These are phyloP conservation scores for Globisporangium echinulatum DNA, from an alignment of 352 stramenopile species.

Conservation along the genomic window DNA sequence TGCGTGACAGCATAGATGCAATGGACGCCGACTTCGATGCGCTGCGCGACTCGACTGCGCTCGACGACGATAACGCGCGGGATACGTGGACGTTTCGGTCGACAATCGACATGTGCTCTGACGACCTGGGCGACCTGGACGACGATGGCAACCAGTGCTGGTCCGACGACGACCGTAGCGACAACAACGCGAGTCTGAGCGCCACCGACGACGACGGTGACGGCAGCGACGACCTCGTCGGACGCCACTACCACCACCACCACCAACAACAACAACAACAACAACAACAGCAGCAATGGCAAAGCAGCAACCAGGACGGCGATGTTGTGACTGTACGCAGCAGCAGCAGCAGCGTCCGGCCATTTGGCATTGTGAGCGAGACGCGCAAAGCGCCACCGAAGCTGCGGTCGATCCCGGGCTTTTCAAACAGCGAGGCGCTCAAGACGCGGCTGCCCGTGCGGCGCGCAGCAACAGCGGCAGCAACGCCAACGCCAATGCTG, in stretches of 20 bases:
- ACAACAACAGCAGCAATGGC: background rate
- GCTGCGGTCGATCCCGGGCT: conserved; percentile 12
- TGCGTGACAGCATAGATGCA: background rate
- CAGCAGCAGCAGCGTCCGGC: background rate
- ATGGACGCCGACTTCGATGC: background rate
- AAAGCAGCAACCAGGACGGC: background rate
- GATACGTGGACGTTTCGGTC: conserved; percentile 56
- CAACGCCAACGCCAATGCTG: background rate
- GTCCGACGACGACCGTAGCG: conserved; percentile 6
- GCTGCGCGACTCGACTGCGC: background rate
- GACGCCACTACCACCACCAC: background rate
- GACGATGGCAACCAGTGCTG: background rate
- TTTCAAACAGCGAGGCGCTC: conserved; percentile 17
- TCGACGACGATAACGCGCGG: background rate
- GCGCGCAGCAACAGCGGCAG: background rate
- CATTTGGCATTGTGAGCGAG: background rate
- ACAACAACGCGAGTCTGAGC: background rate
- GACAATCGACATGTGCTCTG: conserved; percentile 34
- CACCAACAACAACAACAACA: background rate
- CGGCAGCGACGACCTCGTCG: background rate
- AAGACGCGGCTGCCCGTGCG: conserved; percentile 9
- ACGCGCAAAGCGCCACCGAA: conserved; percentile 6
- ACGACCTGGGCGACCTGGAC: conserved; percentile 14
- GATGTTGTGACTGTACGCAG: background rate
- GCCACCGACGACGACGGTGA: background rate